Base-by-base conservation (phyloP, 1,284 basidiomycete species). In the Papiliotrema flavescens region DNA sequence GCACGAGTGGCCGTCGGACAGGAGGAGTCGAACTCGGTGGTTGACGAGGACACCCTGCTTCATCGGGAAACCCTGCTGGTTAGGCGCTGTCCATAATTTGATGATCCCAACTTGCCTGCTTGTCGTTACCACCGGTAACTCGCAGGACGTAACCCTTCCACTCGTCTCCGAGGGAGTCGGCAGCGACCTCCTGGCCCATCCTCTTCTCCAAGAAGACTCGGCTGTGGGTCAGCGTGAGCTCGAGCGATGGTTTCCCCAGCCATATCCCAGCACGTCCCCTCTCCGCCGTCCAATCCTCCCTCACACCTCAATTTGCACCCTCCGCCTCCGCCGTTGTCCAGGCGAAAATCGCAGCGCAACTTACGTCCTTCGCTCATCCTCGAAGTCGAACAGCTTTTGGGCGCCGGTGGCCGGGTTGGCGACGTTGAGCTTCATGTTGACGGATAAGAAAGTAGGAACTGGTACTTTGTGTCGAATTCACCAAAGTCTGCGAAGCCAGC, bases 21-120 rank as follows among this genome's bases (percentile, higher is more conserved):
- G 90, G 71, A 98, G 89, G 64, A 98, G 89, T 61, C 86, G 84
- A 70, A 95, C 91, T 85, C 95, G 93, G 82, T 92, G 79, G 65
- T 91, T 90, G 70, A 94, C 84, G 64, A 98, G 88, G 71, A 98
- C 90, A 83, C 94, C 95, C 82, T 98, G 95, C 82, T 98, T 98
- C 93, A 97, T 97, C 53, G 93, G 92, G 85, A 96, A 96, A 79
- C 90, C 89, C 60, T 48, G 15, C 36, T 15, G 19, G 26, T 34
- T 14, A 47, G 48, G 24, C 48, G 34, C 47, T 23, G 14, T 8
- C 17, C 8, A 7, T 15, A 3, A 22, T 7, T 34, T 28, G 7
- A 34, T 8, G 40, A 43, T 42, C 19, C 28, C 28, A 32, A 45
- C 50, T 26, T 65, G 74, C 76, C 69, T 80, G 79, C 69, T 77